A percentile compares a stretch with the other conserved stretches of the same genome.
Evolutionary conservation across 2,329 filamentous ascomycete species (phyloP).

Genomic region (Ploettnerulaceae sp.): DNA sequence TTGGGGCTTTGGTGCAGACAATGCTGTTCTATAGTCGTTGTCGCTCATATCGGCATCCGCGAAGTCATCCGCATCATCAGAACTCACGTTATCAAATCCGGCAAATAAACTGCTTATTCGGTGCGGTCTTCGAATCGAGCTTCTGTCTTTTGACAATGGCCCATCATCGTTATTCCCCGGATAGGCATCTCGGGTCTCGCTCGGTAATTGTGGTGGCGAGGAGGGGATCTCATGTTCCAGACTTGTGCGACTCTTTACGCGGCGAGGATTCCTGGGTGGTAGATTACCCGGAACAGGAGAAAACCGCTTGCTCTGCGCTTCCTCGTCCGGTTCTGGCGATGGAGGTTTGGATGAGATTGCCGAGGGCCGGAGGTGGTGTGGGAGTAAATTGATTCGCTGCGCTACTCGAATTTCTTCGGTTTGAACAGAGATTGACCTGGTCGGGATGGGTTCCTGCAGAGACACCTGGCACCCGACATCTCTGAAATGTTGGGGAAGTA

Average conservation of each 20-base stretch:
- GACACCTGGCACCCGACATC: constrained; percentile 78
- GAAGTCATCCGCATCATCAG: constrained; percentile 61
- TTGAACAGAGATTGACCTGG: constrained; percentile 55
- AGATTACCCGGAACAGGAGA: constrained; percentile 49
- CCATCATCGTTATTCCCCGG: constrained; percentile 79
- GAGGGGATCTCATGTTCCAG: constrained; percentile 44
- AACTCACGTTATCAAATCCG: constrained; percentile 70
- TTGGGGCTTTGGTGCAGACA: constrained; percentile 56
- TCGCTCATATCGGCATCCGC: constrained; percentile 58
- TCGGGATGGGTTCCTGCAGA: constrained; percentile 40
- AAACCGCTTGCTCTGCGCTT: constrained; percentile 38
- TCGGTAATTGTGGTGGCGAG: constrained; percentile 40
- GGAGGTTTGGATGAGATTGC: constrained; percentile 59
- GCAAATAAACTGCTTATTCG: constrained; percentile 82
- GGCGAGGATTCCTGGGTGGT: constrained; percentile 55
- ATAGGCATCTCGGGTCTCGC: constrained; percentile 59
- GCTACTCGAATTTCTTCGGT: constrained; percentile 90
- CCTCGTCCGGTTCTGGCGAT: constrained; percentile 42
- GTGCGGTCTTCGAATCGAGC: constrained; percentile 60
- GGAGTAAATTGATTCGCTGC: constrained; percentile 67
- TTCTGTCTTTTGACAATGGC: constrained; percentile 53
- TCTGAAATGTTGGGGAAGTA: constrained; percentile 76
- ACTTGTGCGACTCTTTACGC: constrained; percentile 45
- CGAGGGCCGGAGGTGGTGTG: constrained; percentile 74
- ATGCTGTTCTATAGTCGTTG: constrained; percentile 60